These are phyloP conservation scores for Nicotiana benthamiana DNA, from an alignment of 257 asterid species.

Conservation along the genomic window DNA sequence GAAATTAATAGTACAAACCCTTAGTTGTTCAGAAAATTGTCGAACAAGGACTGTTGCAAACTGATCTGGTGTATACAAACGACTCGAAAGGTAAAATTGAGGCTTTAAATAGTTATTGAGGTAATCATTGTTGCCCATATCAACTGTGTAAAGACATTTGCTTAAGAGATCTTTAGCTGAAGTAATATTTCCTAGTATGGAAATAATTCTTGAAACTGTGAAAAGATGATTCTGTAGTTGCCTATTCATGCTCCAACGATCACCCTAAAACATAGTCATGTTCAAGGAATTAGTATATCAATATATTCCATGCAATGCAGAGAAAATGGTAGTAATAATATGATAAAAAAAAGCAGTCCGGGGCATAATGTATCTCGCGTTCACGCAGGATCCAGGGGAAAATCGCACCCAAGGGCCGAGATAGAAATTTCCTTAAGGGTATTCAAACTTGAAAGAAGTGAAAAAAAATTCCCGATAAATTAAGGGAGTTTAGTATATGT, in stretches of 20 bases:
- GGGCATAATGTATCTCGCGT: too few species aligned
- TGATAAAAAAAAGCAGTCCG: too few species aligned
- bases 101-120: slow-evolving; percentile 38
- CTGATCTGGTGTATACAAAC: slow-evolving; percentile 11
- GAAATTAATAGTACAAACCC: neutral
- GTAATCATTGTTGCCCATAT: slow-evolving; percentile 46
- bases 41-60: slow-evolving; percentile 17
- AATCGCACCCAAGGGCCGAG: too few species aligned
- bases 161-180: slow-evolving; percentile 21
- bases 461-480: too few species aligned
- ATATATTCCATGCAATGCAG: neutral
- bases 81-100: slow-evolving; percentile 16
- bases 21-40: neutral
- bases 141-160: slow-evolving; percentile 31
- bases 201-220: neutral
- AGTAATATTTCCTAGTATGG: slow-evolving; percentile 11
- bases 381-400: too few species aligned
- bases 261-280: slow-evolving; percentile 24
- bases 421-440: too few species aligned
- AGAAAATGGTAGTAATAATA: too few species aligned
- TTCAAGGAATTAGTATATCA: neutral
- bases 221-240: slow-evolving; percentile 13
- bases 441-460: too few species aligned
- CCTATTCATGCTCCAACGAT: slow-evolving; percentile 18
- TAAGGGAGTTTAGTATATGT: too few species aligned